Evolutionary conservation across 495 filamentous ascomycete species (phyloP).

Genomic region (Apodospora peruviana): DNA sequence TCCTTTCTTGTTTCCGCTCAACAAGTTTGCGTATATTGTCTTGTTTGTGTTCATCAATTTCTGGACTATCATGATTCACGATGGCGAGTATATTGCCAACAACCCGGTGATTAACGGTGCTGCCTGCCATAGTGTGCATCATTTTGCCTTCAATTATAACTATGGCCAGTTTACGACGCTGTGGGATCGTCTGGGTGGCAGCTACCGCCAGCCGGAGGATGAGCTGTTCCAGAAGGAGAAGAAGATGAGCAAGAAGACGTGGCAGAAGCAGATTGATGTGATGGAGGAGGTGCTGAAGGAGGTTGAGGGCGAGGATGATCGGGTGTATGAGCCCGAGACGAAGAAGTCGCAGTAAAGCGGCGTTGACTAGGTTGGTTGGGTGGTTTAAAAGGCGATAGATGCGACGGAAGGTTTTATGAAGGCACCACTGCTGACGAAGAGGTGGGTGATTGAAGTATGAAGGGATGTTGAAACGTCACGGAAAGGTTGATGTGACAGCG

Average conservation of each 20-base stretch:
- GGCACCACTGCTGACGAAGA: no score
- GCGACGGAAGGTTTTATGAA: no score
- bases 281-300: constrained; percentile 81
- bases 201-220: constrained; percentile 81
- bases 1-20: constrained; percentile 87
- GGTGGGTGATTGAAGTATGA: no score
- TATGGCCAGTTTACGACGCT: constrained; percentile 95
- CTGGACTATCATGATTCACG: constrained; percentile 97
- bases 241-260: constrained; percentile 80
- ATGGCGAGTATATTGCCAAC: constrained; percentile 91
- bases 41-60: constrained; percentile 92
- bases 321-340: constrained; percentile 53
- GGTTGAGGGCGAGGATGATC: constrained; percentile 85
- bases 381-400: no score
- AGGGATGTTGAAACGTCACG: no score
- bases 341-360: constrained; percentile 43
- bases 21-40: constrained; percentile 81
- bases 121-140: constrained; percentile 77
- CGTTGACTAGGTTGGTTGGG: no score
- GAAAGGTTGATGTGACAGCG: no score
- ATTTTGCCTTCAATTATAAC: constrained; percentile 98
- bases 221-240: constrained; percentile 82
- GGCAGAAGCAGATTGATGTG: constrained; percentile 74
- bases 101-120: constrained; percentile 88
- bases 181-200: constrained; percentile 87